These are phyloP conservation scores for Gossypium davidsonii DNA, from an alignment of 441 rosid genomes.

Conservation along the genomic window DNA sequence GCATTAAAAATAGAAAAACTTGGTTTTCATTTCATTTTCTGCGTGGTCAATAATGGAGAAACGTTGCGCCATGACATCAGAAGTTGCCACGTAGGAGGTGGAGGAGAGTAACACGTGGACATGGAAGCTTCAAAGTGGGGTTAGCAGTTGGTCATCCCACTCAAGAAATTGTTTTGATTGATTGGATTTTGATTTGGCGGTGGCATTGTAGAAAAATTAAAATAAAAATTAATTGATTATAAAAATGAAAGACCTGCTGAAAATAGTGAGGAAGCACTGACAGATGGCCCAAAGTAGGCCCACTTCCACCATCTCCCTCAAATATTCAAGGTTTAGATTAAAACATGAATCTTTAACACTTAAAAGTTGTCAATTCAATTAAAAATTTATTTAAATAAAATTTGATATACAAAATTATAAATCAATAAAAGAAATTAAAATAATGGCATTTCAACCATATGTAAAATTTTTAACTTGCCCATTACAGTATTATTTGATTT, in stretches of 20 bases:
- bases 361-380: too few species aligned
- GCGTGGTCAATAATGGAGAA: background rate
- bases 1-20: background rate
- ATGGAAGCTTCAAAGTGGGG: background rate
- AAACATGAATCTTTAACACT: too few species aligned
- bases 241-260: background rate
- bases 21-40: background rate
- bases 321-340: background rate
- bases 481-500: too few species aligned
- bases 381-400: too few species aligned
- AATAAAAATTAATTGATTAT: background rate
- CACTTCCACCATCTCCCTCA: background rate
- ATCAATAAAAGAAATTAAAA: too few species aligned
- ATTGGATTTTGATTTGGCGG: constrained; percentile 24
- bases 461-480: too few species aligned
- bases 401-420: too few species aligned
- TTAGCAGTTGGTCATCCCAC: background rate
- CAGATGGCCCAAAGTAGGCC: constrained; percentile 11
- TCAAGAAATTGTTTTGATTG: constrained; percentile 1
- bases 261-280: background rate
- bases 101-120: background rate
- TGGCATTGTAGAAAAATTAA: constrained; percentile 14
- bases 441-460: too few species aligned
- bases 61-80: background rate
- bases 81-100: constrained; percentile 15